These are phyloP conservation scores for Plasmopara viticola DNA, from an alignment of 352 stramenopile genomes.

Conservation along the genomic window DNA sequence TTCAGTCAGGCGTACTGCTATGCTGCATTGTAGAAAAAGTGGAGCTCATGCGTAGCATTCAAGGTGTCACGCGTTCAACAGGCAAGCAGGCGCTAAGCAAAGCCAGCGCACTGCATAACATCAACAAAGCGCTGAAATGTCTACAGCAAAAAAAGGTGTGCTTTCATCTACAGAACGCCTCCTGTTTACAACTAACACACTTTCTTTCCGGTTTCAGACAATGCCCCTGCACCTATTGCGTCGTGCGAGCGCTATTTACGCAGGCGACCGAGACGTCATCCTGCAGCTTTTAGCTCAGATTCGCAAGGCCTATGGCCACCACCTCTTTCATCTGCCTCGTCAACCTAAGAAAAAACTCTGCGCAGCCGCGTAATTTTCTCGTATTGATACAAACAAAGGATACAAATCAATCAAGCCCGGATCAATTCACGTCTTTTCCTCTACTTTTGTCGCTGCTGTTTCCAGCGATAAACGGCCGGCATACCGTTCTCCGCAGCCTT, in stretches of 20 bases:
- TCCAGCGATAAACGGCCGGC: constrained; percentile 85
- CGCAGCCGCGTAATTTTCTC: too few species aligned
- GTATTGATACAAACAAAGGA: too few species aligned
- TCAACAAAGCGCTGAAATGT: constrained; percentile 53
- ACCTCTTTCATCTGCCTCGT: constrained; percentile 12
- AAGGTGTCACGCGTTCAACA: constrained; percentile 32
- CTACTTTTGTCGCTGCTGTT: constrained; percentile 83
- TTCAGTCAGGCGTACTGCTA: constrained; percentile 51
- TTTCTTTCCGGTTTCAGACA: constrained; percentile 17
- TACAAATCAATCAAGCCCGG: too few species aligned
- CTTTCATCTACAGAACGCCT: background rate
- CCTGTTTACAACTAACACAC: background rate
- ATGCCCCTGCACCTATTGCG: constrained; percentile 49
- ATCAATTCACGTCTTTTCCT: background rate
- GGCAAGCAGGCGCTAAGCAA: constrained; percentile 29
- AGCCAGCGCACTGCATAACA: constrained; percentile 68
- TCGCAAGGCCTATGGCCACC: constrained; percentile 34
- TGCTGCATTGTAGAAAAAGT: constrained; percentile 63
- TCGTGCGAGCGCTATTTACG: constrained; percentile 33
- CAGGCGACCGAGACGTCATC: constrained; percentile 27
- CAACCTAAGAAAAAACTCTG: constrained; percentile 2
- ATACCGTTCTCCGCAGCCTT: constrained; percentile 51
- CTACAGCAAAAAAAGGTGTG: constrained; percentile 58
- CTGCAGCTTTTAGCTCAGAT: constrained; percentile 41
- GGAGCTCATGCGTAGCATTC: constrained; percentile 57